phyloP scores from a whole-genome alignment of 2,329 filamentous ascomycete genomes.

The Colletotrichum tabaci region DNA sequence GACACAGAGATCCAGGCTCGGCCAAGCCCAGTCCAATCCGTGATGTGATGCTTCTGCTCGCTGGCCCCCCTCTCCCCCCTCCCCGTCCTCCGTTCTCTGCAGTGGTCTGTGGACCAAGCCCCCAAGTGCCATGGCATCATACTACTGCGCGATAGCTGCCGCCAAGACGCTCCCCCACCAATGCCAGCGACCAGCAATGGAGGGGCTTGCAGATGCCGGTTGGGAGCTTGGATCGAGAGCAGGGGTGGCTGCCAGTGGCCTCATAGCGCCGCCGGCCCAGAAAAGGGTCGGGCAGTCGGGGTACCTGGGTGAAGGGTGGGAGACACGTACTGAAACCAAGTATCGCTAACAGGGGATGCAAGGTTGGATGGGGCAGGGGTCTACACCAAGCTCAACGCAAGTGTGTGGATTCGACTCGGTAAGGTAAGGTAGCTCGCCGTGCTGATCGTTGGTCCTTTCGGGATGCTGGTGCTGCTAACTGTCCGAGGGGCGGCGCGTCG shows the following conservation, averaged over 20 bases:
- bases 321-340: slow-evolving; percentile 17
- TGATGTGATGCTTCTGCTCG: slow-evolving; percentile 34
- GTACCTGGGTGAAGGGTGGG: slow-evolving; percentile 7
- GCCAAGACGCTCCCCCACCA: slow-evolving; percentile 41
- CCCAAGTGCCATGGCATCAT: slow-evolving; percentile 42
- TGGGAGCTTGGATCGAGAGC: slow-evolving; percentile 36
- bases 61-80: slow-evolving; percentile 29
- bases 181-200: slow-evolving; percentile 31
- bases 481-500: slow-evolving; percentile 27
- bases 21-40: slow-evolving; percentile 29
- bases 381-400: slow-evolving; percentile 42
- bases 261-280: slow-evolving; percentile 1
- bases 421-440: slow-evolving; percentile 24
- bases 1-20: not conserved
- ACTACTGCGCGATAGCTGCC: slow-evolving; percentile 40
- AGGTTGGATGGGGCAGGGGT: slow-evolving; percentile 38
- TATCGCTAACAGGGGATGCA: slow-evolving; percentile 31
- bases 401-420: slow-evolving; percentile 32
- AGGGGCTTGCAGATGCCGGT: slow-evolving; percentile 41
- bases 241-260: slow-evolving; percentile 31
- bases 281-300: slow-evolving; percentile 6
- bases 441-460: slow-evolving; percentile 37
- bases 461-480: slow-evolving; percentile 33
- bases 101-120: slow-evolving; percentile 38
- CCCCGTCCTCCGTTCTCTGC: slow-evolving; percentile 16